Evolutionary conservation across 345 rosid species (phyloP), one percentile per base, ranked within the genome.

Genomic region (Citrus inodora): DNA sequence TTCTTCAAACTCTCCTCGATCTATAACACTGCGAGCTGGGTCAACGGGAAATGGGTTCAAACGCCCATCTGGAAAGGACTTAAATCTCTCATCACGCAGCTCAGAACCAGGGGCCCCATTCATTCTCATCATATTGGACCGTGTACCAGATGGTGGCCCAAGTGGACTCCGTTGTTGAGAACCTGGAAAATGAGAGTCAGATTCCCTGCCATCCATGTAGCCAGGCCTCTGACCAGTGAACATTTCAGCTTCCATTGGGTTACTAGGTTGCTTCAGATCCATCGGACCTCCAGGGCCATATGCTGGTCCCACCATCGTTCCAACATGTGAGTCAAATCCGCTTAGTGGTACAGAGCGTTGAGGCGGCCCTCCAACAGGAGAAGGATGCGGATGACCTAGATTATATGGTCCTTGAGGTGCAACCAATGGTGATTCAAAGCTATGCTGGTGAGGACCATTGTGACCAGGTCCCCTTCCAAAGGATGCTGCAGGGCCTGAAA

Each of bases 1-100:
- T 73, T 79, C 90, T 27, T 90, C 89, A 70, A 87, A 84, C 61
- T 69, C 86, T 67, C 85, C 84, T 42, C 67, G 83, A 77, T 77
- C 86, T 74, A 70, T 74, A 74, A 65, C 71, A 38, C 58, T 85
- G 53, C 71, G 80, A 61, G 86, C 64, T 63, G 84, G 85, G 56
- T 86, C 87, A 72, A 66, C 46, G 4, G 80, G 69, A 9, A 87
- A 81, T 35, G 71, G 84, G 76, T 84, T 83, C 63, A 76, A 67
- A 78, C 40, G 83, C 51, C 80, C 89, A 55, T 83, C 88, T 64
- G 65, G 82, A 19, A 82, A 76, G 78, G 88, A 73, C 80, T 80
- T 88, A 60, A 70, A 79, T 68, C 82, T 81, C 53, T 80, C 87
- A 71, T 84, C 86, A 27, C 21, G 78, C 66, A 78, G 64, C 66